phyloP scores from a whole-genome alignment of 495 filamentous ascomycete genomes.

The Daldinia grandis region DNA sequence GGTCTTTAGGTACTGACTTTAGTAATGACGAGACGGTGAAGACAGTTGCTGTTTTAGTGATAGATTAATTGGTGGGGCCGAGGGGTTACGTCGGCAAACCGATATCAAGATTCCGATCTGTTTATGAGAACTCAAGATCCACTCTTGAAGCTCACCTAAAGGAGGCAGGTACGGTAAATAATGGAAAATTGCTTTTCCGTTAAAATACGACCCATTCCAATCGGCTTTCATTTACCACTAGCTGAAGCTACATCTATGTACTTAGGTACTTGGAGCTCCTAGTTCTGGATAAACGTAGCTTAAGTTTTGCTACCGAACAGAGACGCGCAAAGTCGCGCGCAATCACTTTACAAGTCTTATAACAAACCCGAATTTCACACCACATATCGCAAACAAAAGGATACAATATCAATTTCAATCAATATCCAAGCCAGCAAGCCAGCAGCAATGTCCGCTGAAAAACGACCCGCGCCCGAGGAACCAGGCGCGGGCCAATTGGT shows the following conservation, averaged over 20 bases:
- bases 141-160: no score
- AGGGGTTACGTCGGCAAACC: conserved; percentile 14
- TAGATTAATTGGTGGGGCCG: conserved; percentile 42
- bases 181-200: conserved; percentile 25
- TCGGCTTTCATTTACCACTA: neutral
- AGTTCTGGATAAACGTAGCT: neutral
- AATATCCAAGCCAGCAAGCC: neutral
- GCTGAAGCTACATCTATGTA: neutral
- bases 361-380: neutral
- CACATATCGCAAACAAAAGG: neutral
- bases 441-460: conserved; percentile 81
- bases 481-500: conserved; percentile 83
- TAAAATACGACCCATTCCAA: neutral
- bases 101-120: conserved; percentile 10
- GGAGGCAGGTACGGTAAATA: neutral
- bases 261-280: conserved; percentile 7
- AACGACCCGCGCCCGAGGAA: conserved; percentile 82
- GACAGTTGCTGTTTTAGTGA: neutral
- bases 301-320: neutral
- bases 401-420: neutral
- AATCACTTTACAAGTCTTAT: neutral
- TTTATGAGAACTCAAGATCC: neutral
- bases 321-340: neutral
- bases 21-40: neutral
- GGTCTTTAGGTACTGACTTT: neutral